Percentiles rank a stretch among this genome's conserved stretches.
These are phyloP conservation scores for Rhizopus microsporus DNA, from an alignment of 371 early-diverging fungal species.

Conservation along the genomic window DNA sequence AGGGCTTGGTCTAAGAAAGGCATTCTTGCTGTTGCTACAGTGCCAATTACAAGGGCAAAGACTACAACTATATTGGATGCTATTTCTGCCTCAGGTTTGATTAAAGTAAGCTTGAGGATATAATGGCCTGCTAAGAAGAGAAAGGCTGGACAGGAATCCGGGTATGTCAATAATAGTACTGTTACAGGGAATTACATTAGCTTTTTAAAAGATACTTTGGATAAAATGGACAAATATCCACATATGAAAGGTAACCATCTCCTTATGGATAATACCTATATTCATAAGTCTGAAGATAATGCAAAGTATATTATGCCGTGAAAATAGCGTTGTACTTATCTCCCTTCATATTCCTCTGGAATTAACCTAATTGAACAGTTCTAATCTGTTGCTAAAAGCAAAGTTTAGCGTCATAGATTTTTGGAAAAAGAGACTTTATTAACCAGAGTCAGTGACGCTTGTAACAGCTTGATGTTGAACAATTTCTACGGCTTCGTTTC, in stretches of 20 bases:
- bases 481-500: slow-evolving; percentile 13
- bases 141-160: neutral
- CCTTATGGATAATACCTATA: slow-evolving; percentile 12
- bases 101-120: slow-evolving; percentile 1
- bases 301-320: slow-evolving; percentile 7
- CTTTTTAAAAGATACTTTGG: slow-evolving; percentile 6
- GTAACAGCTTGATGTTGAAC: slow-evolving; percentile 8
- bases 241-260: slow-evolving; percentile 6
- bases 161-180: slow-evolving; percentile 12
- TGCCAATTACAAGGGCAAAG: slow-evolving; percentile 1
- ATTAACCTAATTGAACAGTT: slow-evolving; percentile 28
- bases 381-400: slow-evolving; percentile 17
- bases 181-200: slow-evolving; percentile 12
- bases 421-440: slow-evolving; percentile 12
- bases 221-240: slow-evolving; percentile 8
- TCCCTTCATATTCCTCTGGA: slow-evolving; percentile 22
- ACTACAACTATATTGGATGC: slow-evolving; percentile 11
- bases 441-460: slow-evolving; percentile 9
- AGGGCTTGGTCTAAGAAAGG: slow-evolving; percentile 1
- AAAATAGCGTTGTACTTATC: slow-evolving; percentile 10
- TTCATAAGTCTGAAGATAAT: slow-evolving; percentile 4
- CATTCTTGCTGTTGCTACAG: neutral
- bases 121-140: too few relatives aligned
- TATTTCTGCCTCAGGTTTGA: slow-evolving; percentile 4
- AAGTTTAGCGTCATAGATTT: slow-evolving; percentile 11